Evolutionary conservation across 2,329 filamentous ascomycete species (phyloP).

Genomic region (Cladophialophora immunda): DNA sequence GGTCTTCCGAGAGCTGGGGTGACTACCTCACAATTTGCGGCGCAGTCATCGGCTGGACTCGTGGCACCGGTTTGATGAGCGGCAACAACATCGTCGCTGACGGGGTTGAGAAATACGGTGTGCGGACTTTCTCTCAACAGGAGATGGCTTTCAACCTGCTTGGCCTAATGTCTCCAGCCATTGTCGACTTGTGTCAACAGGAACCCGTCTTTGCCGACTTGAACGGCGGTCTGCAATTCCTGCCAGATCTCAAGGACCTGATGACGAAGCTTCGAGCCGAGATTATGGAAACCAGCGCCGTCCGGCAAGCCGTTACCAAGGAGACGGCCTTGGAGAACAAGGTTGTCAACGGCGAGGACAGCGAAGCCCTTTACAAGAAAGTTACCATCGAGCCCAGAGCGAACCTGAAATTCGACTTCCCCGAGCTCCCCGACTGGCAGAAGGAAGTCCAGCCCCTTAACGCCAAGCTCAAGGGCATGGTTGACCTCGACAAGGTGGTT

Average conservation of each 20-base stretch:
- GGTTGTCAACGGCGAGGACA: slow-evolving; percentile 92
- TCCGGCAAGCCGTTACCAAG: slow-evolving; percentile 91
- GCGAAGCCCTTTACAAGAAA: slow-evolving; percentile 93
- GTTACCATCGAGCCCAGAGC: slow-evolving; percentile 91
- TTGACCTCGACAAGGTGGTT: slow-evolving; percentile 96
- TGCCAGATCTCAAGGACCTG: slow-evolving; percentile 90
- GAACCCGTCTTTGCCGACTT: slow-evolving; percentile 97
- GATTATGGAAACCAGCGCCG: slow-evolving; percentile 92
- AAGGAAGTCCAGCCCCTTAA: slow-evolving; percentile 89
- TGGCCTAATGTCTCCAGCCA: slow-evolving; percentile 90
- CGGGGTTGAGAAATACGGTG: slow-evolving; percentile 94
- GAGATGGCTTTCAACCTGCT: slow-evolving; percentile 99
- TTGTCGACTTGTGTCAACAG: slow-evolving; percentile 93
- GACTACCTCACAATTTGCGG: slow-evolving; percentile 98
- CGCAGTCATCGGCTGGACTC: slow-evolving; percentile 98
- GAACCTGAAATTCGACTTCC: slow-evolving; percentile 98
- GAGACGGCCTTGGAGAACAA: slow-evolving; percentile 97
- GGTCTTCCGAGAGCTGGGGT: slow-evolving; percentile 97
- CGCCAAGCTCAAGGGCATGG: slow-evolving; percentile 91
- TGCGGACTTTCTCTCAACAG: slow-evolving; percentile 97
- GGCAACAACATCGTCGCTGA: slow-evolving; percentile 98
- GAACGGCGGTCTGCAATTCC: slow-evolving; percentile 97
- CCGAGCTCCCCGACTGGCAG: slow-evolving; percentile 88
- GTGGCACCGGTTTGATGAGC: slow-evolving; percentile 96
- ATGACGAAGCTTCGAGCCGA: slow-evolving; percentile 95